Evolutionary conservation across 2,329 filamentous ascomycete genomes (phyloP).

Genomic region (Pseudovirgaria hyperparasitica): DNA sequence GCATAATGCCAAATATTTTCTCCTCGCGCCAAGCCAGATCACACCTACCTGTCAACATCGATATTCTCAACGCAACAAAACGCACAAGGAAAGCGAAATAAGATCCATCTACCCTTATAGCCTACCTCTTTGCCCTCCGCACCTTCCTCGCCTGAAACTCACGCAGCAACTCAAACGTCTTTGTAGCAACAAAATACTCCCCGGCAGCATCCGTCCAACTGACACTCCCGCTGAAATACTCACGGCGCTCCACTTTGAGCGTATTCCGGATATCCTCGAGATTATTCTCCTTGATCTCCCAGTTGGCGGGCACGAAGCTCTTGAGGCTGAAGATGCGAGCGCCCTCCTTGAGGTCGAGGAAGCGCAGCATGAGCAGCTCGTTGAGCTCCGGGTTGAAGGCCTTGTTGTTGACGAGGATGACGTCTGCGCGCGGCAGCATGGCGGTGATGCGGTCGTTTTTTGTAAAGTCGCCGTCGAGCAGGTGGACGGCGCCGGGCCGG

Average conservation of each 20-base stretch:
- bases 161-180: slow-evolving; percentile 57
- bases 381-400: slow-evolving; percentile 85
- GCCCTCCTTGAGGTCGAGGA: slow-evolving; percentile 83
- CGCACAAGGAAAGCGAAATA: too few relatives aligned
- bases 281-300: slow-evolving; percentile 59
- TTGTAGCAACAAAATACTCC: slow-evolving; percentile 72
- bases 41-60: too few relatives aligned
- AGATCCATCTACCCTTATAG: too few relatives aligned
- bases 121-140: slow-evolving; percentile 19
- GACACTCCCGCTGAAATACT: slow-evolving; percentile 58
- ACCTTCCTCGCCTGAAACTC: too few relatives aligned
- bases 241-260: slow-evolving; percentile 60
- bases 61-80: too few relatives aligned
- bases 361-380: slow-evolving; percentile 72
- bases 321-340: slow-evolving; percentile 85
- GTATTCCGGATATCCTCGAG: slow-evolving; percentile 75
- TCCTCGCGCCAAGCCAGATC: too few relatives aligned
- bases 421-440: slow-evolving; percentile 72
- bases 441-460: slow-evolving; percentile 56
- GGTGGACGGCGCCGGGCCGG: slow-evolving; percentile 60
- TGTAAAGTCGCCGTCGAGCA: slow-evolving; percentile 76
- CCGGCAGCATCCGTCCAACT: slow-evolving; percentile 85
- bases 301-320: slow-evolving; percentile 74
- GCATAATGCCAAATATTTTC: too few relatives aligned
- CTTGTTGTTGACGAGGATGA: slow-evolving; percentile 97